phyloP scores from a whole-genome alignment of 2,329 filamentous ascomycete species.

The Peltaster fructicola region DNA sequence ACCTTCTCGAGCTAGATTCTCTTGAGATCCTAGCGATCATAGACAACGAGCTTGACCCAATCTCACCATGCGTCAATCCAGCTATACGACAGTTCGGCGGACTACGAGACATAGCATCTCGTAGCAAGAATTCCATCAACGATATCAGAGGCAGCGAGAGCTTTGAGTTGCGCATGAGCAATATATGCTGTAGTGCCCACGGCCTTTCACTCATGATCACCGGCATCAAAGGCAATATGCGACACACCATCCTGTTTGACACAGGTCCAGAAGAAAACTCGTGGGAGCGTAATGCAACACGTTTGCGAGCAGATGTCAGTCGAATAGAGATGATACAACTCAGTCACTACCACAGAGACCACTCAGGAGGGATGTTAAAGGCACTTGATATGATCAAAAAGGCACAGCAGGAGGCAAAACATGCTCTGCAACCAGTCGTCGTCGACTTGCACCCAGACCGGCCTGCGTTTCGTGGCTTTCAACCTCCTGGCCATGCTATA shows the following conservation, averaged over 20 bases:
- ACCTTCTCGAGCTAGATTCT: conserved; percentile 12
- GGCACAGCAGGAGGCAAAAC: conserved; percentile 2
- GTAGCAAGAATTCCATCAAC: neutral
- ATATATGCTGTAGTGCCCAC: conserved; percentile 14
- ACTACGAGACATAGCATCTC: conserved; percentile 8
- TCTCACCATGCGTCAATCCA: conserved; percentile 9
- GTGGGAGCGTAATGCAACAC: conserved; percentile 11
- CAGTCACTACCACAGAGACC: conserved; percentile 14
- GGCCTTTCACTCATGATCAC: conserved; percentile 15
- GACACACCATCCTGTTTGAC: conserved; percentile 13
- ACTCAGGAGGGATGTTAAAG: conserved; percentile 13
- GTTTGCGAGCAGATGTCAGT: conserved; percentile 9
- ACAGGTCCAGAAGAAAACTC: conserved; percentile 12
- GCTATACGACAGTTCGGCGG: conserved; percentile 9
- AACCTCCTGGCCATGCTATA: conserved; percentile 5
- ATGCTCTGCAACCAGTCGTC: conserved; percentile 2
- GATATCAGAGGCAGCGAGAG: conserved; percentile 4
- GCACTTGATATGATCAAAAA: conserved; percentile 10
- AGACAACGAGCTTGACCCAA: conserved; percentile 15
- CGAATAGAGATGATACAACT: conserved; percentile 11
- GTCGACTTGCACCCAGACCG: conserved; percentile 13
- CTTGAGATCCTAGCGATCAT: conserved; percentile 12
- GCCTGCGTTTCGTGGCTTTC: conserved; percentile 10
- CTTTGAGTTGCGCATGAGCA: conserved; percentile 11
- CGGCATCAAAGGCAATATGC: conserved; percentile 6